Conservation (phyloP, 2,329 filamentous ascomycete genomes). For the Claviceps purpurea region DNA sequence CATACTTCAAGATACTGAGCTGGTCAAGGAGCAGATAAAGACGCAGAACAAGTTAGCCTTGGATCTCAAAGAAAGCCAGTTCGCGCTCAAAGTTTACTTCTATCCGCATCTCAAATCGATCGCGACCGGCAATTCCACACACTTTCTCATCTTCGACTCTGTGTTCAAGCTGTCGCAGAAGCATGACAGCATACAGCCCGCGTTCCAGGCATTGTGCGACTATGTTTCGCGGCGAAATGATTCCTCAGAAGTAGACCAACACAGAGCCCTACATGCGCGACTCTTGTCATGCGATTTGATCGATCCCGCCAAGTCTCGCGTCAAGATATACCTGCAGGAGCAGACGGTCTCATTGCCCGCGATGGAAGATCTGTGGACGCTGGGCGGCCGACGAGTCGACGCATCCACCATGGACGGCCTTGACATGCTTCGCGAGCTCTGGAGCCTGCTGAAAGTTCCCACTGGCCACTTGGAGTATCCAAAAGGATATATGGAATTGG, state of each 20-base stretch:
- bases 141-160: neutral
- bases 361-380: constrained; percentile 2
- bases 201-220: neutral
- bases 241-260: neutral
- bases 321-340: constrained; percentile 2
- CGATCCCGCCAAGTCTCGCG: neutral
- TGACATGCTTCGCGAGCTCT: neutral
- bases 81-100: neutral
- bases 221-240: neutral
- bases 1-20: neutral
- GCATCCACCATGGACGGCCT: neutral
- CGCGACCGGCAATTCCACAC: neutral
- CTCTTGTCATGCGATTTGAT: constrained; percentile 1
- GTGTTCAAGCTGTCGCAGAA: no score
- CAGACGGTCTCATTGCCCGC: neutral
- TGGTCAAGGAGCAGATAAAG: neutral
- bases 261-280: neutral
- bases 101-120: neutral
- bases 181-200: no score
- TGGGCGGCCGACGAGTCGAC: neutral
- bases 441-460: neutral
- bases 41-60: neutral
- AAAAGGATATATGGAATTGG: neutral
- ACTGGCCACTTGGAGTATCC: neutral
- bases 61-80: neutral